Conservation (phyloP, 495 filamentous ascomycete genomes). For the Neohortaea acidophila region DNA sequence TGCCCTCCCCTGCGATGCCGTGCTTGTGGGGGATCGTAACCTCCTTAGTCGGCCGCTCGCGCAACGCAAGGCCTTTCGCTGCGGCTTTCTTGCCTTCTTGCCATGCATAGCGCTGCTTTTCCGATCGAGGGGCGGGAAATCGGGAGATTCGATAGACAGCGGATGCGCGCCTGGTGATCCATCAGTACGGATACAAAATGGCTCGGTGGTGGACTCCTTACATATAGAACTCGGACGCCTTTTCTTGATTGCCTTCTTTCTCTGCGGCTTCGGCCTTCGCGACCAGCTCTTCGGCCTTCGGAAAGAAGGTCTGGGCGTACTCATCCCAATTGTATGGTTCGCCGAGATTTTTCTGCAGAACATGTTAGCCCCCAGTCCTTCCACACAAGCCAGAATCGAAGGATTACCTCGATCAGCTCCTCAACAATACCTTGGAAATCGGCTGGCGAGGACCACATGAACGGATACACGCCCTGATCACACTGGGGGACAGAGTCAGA, state of each 20-base stretch:
- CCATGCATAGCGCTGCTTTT: conserved; percentile 50
- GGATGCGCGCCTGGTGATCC: conserved; percentile 38
- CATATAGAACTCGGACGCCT: conserved; percentile 49
- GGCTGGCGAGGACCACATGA: conserved; percentile 53
- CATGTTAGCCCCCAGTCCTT: conserved; percentile 1
- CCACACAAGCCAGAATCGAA: conserved; percentile 8
- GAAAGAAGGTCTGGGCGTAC: conserved; percentile 50
- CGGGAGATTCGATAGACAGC: conserved; percentile 59
- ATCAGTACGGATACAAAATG: no score
- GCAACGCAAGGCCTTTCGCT: conserved; percentile 40
- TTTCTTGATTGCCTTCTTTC: conserved; percentile 29
- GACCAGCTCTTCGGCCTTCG: conserved; percentile 40
- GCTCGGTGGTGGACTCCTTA: conserved; percentile 5
- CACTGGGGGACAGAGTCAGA: conserved; percentile 28
- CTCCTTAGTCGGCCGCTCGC: conserved; percentile 42
- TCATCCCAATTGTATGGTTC: conserved; percentile 45
- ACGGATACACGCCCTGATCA: conserved; percentile 54
- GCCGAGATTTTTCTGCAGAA: conserved; percentile 37
- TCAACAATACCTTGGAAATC: conserved; percentile 64
- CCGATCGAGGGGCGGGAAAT: conserved; percentile 43
- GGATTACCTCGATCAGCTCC: conserved; percentile 40
- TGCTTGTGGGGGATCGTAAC: conserved; percentile 44
- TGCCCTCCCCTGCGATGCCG: conserved; percentile 34
- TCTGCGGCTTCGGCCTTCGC: conserved; percentile 33
- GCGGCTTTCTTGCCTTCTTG: conserved; percentile 50